Conservation (phyloP, 192 early-diverging fungal species). For the Piromyces finnis region DNA sequence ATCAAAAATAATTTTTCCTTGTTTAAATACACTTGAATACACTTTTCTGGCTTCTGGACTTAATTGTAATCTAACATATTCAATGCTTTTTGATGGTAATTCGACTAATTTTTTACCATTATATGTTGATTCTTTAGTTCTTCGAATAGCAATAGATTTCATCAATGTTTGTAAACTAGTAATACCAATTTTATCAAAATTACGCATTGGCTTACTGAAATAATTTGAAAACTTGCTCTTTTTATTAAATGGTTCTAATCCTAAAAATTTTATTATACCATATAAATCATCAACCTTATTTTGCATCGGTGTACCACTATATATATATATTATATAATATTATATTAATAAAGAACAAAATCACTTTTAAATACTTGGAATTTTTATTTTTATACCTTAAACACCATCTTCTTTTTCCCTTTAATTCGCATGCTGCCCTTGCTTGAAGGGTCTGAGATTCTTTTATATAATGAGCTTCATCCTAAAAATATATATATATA, state of each 20-base stretch:
- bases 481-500: too few species aligned
- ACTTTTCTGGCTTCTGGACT: conserved; percentile 44
- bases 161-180: conserved; percentile 41
- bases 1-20: conserved; percentile 43
- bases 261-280: conserved; percentile 67
- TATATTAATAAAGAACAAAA: too few species aligned
- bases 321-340: too few species aligned
- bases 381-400: conserved; percentile 33
- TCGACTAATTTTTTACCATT: conserved; percentile 63
- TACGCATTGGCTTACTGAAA: conserved; percentile 15
- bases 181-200: conserved; percentile 8
- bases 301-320: conserved; percentile 68
- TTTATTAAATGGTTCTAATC: conserved; percentile 33
- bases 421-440: conserved; percentile 49
- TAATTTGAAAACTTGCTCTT: conserved; percentile 33
- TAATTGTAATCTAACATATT: conserved; percentile 42
- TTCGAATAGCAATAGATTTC: conserved; percentile 56
- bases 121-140: conserved; percentile 66
- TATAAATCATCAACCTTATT: conserved; percentile 76
- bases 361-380: too few species aligned
- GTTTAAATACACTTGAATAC: conserved; percentile 44
- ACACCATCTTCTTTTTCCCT: conserved; percentile 61
- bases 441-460: conserved; percentile 53
- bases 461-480: conserved; percentile 90
- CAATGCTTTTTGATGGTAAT: conserved; percentile 45